phyloP scores from a whole-genome alignment of 1,284 basidiomycete genomes.

The Inonotus hispidus region DNA sequence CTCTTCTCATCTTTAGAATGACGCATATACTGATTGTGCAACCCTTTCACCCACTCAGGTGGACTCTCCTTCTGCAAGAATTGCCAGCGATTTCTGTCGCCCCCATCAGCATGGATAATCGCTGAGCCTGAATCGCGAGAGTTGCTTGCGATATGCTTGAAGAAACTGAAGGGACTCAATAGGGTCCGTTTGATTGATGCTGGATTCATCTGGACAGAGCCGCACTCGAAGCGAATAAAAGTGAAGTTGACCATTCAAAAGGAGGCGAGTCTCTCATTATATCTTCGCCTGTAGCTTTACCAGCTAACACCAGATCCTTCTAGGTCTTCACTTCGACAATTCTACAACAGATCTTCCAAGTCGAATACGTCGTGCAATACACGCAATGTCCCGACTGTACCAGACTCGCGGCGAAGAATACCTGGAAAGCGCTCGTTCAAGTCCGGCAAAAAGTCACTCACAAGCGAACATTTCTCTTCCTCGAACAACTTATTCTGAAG shows the following conservation, averaged over 20 bases:
- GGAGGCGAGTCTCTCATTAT: constrained; percentile 53
- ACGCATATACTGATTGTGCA: constrained; percentile 9
- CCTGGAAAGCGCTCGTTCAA: constrained; percentile 96
- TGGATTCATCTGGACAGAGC: constrained; percentile 99
- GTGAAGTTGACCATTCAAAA: constrained; percentile 98
- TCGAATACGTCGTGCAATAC: constrained; percentile 94
- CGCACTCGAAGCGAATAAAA: constrained; percentile 90
- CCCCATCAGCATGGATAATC: constrained; percentile 83
- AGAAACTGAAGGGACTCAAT: constrained; percentile 90
- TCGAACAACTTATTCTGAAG: constrained; percentile 97
- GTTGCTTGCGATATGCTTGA: constrained; percentile 85
- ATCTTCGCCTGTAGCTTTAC: not conserved
- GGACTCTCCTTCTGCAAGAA: constrained; percentile 93
- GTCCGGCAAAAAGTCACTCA: constrained; percentile 97
- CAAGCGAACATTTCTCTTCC: constrained; percentile 96
- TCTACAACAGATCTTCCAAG: constrained; percentile 95
- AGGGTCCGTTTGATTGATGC: constrained; percentile 97
- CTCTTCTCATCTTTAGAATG: not conserved
- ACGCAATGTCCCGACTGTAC: constrained; percentile 96
- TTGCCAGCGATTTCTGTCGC: constrained; percentile 93
- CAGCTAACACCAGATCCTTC: not conserved
- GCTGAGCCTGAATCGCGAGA: constrained; percentile 91
- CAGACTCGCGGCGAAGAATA: constrained; percentile 94
- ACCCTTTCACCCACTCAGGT: constrained; percentile 40
- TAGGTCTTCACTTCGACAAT: constrained; percentile 93